phyloP scores from a whole-genome alignment of 176 grass and related monocot genomes.

The Juncus effusus region DNA sequence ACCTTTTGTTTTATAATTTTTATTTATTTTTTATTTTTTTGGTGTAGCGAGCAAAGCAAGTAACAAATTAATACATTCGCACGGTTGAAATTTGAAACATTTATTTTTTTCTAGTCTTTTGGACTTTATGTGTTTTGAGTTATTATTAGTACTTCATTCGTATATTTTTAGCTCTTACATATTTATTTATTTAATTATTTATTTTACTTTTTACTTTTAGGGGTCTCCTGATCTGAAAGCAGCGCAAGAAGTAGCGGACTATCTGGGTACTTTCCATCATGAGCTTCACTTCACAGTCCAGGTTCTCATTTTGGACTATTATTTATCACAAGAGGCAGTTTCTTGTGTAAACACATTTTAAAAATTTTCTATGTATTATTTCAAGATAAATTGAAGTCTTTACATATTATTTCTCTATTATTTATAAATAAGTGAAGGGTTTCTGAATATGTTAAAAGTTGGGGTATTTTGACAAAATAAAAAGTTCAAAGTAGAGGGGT shows the following conservation, averaged over 20 bases:
- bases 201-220: slow-evolving; percentile 34
- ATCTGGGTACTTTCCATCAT: slow-evolving; percentile 82
- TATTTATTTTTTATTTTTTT: slow-evolving; percentile 24
- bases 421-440: too few relatives aligned
- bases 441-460: too few relatives aligned
- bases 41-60: slow-evolving; percentile 1
- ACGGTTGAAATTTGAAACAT: background rate
- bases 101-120: slow-evolving; percentile 5
- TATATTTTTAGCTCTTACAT: slow-evolving; percentile 11
- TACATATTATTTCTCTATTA: too few relatives aligned
- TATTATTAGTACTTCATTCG: background rate
- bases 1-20: slow-evolving; percentile 16
- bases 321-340: background rate
- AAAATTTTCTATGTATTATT: too few relatives aligned
- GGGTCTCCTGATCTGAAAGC: slow-evolving; percentile 98
- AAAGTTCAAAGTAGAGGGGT: too few relatives aligned
- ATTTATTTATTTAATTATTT: background rate
- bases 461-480: too few relatives aligned
- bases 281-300: slow-evolving; percentile 97
- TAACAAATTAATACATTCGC: slow-evolving; percentile 1
- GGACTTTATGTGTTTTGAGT: background rate
- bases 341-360: too few relatives aligned
- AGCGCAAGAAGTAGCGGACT: slow-evolving; percentile 97
- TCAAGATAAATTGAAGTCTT: too few relatives aligned
- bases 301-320: slow-evolving; percentile 30